Evolutionary conservation across 2,329 filamentous ascomycete species (phyloP).

Genomic region (Claviceps sp.): DNA sequence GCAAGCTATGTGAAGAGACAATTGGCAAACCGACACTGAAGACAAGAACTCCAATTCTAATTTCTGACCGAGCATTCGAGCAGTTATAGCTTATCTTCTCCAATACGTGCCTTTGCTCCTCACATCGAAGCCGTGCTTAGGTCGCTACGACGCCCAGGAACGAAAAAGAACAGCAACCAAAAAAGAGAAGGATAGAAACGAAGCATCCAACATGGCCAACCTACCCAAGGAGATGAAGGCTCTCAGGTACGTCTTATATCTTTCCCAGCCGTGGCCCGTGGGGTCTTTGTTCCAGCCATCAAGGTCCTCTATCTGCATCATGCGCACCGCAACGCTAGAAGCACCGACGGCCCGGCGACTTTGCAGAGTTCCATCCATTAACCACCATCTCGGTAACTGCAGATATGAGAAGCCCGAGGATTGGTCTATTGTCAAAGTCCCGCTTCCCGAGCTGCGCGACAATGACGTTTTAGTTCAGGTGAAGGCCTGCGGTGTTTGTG

Average conservation of each 20-base stretch:
- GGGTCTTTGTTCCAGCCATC: slow-evolving; percentile 8
- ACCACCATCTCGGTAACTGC: not conserved
- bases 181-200: not conserved
- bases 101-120: not conserved
- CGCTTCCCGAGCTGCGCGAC: slow-evolving; percentile 45
- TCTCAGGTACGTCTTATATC: slow-evolving; percentile 34
- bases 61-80: not conserved
- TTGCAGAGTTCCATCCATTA: not conserved
- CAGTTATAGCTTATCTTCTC: not conserved
- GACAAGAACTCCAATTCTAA: not conserved
- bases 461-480: slow-evolving; percentile 53
- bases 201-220: slow-evolving; percentile 15
- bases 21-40: not conserved
- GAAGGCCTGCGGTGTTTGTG: slow-evolving; percentile 52
- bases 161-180: not conserved
- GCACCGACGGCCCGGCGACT: not conserved
- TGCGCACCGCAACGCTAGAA: not conserved
- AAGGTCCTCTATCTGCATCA: slow-evolving; percentile 5
- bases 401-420: slow-evolving; percentile 50
- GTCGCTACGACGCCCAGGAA: not conserved
- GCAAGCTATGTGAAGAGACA: not conserved
- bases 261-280: not conserved
- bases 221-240: slow-evolving; percentile 47
- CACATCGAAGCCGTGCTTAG: not conserved
- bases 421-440: slow-evolving; percentile 47